Percentiles rank a stretch among this genome's conserved stretches.
Evolutionary conservation across 139 green algal genomes (phyloP).

Genomic region (Haematococcus lacustris): DNA sequence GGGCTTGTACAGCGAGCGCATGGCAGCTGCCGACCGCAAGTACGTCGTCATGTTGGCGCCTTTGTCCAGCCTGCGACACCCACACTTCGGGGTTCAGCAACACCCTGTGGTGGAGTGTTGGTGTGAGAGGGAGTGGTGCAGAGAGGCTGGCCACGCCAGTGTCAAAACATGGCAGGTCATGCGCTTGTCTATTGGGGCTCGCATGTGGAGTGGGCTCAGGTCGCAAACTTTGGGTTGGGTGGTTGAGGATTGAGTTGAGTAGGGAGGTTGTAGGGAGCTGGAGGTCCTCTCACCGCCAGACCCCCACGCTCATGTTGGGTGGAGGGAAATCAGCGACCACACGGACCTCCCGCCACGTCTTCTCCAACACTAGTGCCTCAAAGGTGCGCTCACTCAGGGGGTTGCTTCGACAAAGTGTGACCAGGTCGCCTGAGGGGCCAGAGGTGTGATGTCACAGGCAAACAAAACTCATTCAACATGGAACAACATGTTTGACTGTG

Average conservation of each 20-base stretch:
- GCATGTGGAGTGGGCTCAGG: too few relatives aligned
- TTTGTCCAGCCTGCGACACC: slow-evolving; percentile 31
- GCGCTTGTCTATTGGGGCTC: too few relatives aligned
- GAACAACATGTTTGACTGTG: too few relatives aligned
- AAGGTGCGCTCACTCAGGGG: slow-evolving; percentile 10
- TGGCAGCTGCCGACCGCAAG: slow-evolving; percentile 20
- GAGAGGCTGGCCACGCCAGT: too few relatives aligned
- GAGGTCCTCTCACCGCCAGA: slow-evolving; percentile 27
- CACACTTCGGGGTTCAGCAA: too few relatives aligned
- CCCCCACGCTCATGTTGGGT: background rate
- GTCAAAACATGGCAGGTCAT: too few relatives aligned
- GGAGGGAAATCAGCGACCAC: slow-evolving; percentile 14
- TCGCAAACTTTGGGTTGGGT: too few relatives aligned
- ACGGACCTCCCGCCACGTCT: slow-evolving; percentile 15
- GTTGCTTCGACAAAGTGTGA: slow-evolving; percentile 20
- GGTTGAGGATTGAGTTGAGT: too few relatives aligned
- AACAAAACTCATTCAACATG: too few relatives aligned
- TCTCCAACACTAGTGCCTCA: slow-evolving; percentile 22
- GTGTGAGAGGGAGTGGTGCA: background rate
- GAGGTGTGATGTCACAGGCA: too few relatives aligned
- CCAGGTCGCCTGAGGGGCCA: slow-evolving; percentile 20
- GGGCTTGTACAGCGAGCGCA: slow-evolving; percentile 23
- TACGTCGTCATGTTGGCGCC: slow-evolving; percentile 31
- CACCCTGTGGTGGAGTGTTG: background rate
- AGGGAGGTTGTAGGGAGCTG: too few relatives aligned